Evolutionary conservation across 1,284 basidiomycete genomes (phyloP), one percentile per base, ranked within the genome.

Genomic region (Malassezia nana): DNA sequence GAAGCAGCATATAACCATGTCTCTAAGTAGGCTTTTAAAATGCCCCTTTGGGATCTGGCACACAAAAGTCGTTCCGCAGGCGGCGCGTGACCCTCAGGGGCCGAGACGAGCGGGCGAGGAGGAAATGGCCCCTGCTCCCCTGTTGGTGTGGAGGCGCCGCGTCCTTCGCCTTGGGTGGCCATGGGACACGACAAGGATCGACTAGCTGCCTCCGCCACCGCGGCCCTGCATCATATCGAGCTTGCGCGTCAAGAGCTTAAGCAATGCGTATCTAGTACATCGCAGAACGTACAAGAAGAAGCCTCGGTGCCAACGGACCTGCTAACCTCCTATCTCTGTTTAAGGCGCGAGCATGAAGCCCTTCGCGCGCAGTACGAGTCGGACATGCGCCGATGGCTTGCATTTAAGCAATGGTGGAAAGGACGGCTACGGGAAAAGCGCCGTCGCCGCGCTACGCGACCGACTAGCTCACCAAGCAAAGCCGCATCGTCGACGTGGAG

Each of bases 371-470:
- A 44, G 29, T 51, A 56, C 24, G 44, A 46, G 13, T 16, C 25
- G 9, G 48, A 51, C 12, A 35, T 22, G 25, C 29, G 50, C 43
- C 8, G 25, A 16, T 56, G 54, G 54, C 49, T 35, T 25, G 45
- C 28, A 3, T 56, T 56, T 25, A 56, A 56, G 54, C 42, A 33
- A 10, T 56, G 54, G 54, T 56, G 54, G 54, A 39, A 42, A 9
- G 15, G 26, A 22, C 18, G 33, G 6, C 20, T 55, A 6, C 22
- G 24, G 13, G 41, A 40, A 18, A 55, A 55, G 26, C 41, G 40
- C 24, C 28, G 31, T 6, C 20, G 20, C 12, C 33, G 38, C n/a
- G 15, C 26, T 6, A 30, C 18, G 25, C 30, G 20, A 31, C 24
- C 25, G 26, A 12, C 22, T 16, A 18, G 15, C 18, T 32, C 30